Percentiles rank a stretch among this genome's conserved stretches.
Conservation (phyloP, 345 rosid species). For the Melaleuca alternifolia region DNA sequence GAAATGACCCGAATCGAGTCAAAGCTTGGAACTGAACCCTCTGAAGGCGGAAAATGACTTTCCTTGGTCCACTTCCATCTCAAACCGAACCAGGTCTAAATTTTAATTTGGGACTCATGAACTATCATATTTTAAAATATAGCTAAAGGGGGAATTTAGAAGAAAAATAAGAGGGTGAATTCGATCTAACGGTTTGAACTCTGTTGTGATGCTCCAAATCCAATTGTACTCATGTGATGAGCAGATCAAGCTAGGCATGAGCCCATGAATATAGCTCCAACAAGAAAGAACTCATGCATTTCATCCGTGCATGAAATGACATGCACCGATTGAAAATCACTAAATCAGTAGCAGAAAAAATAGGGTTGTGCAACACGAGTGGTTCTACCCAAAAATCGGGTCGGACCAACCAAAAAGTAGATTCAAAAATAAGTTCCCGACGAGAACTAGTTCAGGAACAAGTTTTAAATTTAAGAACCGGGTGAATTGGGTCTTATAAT, state of each 20-base stretch:
- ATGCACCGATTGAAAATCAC: rapidly evolving
- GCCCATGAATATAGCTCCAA: neutral
- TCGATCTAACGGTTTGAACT: rapidly evolving
- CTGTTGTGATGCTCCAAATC: rapidly evolving
- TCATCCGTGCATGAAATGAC: neutral
- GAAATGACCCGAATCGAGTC: neutral
- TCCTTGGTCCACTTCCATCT: neutral
- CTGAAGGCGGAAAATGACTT: neutral
- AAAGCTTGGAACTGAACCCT: neutral
- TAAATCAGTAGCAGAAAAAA: neutral
- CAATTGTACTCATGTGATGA: rapidly evolving
- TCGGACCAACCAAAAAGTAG: no score
- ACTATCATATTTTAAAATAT: neutral
- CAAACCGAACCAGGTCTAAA: neutral
- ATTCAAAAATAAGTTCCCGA: no score
- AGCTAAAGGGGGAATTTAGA: neutral
- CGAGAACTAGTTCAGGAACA: no score
- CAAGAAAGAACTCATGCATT: neutral
- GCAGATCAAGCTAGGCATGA: rapidly evolving
- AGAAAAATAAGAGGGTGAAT: neutral
- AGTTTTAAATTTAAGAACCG: no score
- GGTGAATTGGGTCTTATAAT: no score
- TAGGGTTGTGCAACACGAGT: no score
- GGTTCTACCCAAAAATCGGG: no score
- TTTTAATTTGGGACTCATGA: neutral